Evolutionary conservation across 164 flowering plant genomes (phyloP).

Genomic region (Chimonanthus praecox): DNA sequence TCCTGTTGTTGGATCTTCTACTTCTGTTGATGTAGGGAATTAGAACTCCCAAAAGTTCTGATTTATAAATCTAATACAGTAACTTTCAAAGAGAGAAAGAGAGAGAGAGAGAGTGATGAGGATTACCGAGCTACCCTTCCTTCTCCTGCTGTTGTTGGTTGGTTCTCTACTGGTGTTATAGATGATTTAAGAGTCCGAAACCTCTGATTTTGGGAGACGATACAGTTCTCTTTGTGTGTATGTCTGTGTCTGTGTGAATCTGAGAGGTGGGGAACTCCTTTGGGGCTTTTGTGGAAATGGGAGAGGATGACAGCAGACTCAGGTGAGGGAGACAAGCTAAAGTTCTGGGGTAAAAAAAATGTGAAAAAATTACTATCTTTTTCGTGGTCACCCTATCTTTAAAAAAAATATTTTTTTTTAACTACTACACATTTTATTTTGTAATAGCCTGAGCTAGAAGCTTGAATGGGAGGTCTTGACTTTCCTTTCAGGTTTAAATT

Average conservation of each 20-base stretch:
- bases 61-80: not conserved
- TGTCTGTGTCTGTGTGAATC: not conserved
- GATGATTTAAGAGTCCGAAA: too few species aligned
- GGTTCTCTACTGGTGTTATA: too few species aligned
- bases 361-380: too few species aligned
- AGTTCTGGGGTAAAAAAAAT: not conserved
- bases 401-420: too few species aligned
- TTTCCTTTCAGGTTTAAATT: too few species aligned
- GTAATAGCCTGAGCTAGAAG: too few species aligned
- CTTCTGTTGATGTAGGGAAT: not conserved
- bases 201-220: not conserved
- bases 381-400: too few species aligned
- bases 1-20: not conserved
- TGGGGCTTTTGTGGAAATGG: slow-evolving; percentile 27
- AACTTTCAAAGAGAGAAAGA: not conserved
- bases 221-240: not conserved
- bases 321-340: slow-evolving; percentile 23
- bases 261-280: slow-evolving; percentile 2
- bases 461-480: too few species aligned
- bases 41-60: not conserved
- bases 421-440: too few species aligned
- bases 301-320: slow-evolving; percentile 22
- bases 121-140: not conserved
- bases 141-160: too few species aligned
- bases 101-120: slow-evolving; percentile 2